Evolutionary conservation across 2,329 filamentous ascomycete species (phyloP), one percentile per base, ranked within the genome.

Genomic region (Septoria linicola): DNA sequence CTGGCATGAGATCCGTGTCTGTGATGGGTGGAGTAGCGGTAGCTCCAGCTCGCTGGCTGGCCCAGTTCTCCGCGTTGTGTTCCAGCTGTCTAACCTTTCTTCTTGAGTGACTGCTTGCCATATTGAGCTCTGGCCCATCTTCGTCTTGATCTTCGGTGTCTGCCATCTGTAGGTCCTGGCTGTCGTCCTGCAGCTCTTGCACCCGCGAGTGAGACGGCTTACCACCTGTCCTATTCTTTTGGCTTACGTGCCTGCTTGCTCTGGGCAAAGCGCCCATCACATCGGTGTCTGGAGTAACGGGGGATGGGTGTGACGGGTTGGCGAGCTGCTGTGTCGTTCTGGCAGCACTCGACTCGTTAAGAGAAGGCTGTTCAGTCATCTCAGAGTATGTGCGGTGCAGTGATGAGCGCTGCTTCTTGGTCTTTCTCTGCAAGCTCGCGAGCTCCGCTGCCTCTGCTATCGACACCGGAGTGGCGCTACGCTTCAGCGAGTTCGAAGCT

Each of bases 1-100:
- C 63, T 71, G 81, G 79, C 57, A 87, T 85, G 8, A 82, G 70
- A 54, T 90, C 87, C 17, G 83, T 80, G 57, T 90, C 88, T 7
- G 82, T 85, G 58, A 89, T 82, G 5, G 87, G 87, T 23, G 88
- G 87, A 8, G 88, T 89, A 44, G 87, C 85, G 62, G 87, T 35
- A 16, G 52, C 48, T 37, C 42, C 54, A 31, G 32, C 43, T 41
- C 39, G 53, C 30, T 56, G 54, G 25, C 42, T 56, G 6, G 51
- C 44, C 23, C 54, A 58, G 13, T 47, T 52, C 5, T 54, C 32
- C n/a, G 55, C 48, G 37, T 30, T 53, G 8, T 57, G 53, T 37
- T 58, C 55, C 27, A 42, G 51, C 47, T 59, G 63, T 50, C 50
- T 57, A 36, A 44, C 54, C 14, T 59, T 59, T 46, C 48, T 61